phyloP scores from a whole-genome alignment of 106 monocot species.

The Alisma plantagoaquatica region DNA sequence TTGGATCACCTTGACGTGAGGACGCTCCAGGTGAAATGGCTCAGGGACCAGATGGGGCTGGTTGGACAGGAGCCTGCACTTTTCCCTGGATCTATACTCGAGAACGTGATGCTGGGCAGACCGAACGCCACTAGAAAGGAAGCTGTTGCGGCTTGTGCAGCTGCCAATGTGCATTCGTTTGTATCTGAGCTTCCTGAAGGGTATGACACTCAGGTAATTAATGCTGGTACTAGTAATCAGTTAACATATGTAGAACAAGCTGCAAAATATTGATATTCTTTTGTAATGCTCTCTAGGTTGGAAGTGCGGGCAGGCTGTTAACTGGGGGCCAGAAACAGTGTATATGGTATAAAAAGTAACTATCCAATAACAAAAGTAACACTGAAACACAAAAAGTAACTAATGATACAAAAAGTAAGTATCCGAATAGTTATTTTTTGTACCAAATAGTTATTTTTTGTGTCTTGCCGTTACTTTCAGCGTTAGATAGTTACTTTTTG shows the following conservation, averaged over 20 bases:
- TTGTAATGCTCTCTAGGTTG: slow-evolving; percentile 16
- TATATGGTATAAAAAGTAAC: too few relatives aligned
- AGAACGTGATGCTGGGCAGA: slow-evolving; percentile 93
- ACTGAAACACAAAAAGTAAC: too few relatives aligned
- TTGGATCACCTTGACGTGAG: slow-evolving; percentile 91
- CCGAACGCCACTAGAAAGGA: slow-evolving; percentile 83
- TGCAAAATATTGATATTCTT: too few relatives aligned
- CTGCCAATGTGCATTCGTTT: slow-evolving; percentile 97
- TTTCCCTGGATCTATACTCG: slow-evolving; percentile 89
- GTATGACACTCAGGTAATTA: slow-evolving; percentile 94
- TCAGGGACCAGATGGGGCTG: slow-evolving; percentile 93
- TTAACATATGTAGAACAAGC: too few relatives aligned
- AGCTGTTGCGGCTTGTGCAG: slow-evolving; percentile 84
- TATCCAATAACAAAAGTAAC: too few relatives aligned
- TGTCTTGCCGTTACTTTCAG: too few relatives aligned
- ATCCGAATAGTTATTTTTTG: too few relatives aligned
- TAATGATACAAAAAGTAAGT: too few relatives aligned
- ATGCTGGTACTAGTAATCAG: too few relatives aligned
- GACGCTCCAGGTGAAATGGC: slow-evolving; percentile 76
- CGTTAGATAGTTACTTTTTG: too few relatives aligned
- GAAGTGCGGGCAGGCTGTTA: slow-evolving; percentile 26
- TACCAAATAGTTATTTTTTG: too few relatives aligned
- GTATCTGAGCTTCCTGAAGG: slow-evolving; percentile 90
- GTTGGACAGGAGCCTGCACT: slow-evolving; percentile 99
- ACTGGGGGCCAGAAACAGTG: slow-evolving; percentile 44